Evolutionary conservation across 495 filamentous ascomycete species (phyloP).

Genomic region (Hypoxylon rickii): DNA sequence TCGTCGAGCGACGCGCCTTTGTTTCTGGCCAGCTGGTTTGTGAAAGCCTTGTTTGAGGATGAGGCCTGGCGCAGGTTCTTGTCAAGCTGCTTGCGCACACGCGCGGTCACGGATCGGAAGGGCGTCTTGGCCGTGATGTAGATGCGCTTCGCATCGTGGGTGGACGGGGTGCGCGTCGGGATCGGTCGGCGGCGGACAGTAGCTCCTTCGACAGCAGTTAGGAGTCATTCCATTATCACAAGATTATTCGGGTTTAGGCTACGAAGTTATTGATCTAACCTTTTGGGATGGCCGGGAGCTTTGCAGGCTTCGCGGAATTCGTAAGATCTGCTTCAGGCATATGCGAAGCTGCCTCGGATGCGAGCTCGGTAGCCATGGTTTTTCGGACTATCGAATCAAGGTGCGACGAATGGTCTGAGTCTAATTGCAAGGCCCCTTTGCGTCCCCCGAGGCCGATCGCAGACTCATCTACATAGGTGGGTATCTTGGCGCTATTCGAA

Average conservation of each 20-base stretch:
- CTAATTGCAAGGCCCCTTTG: too few relatives aligned
- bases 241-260: not conserved
- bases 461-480: too few relatives aligned
- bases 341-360: slow-evolving; percentile 8
- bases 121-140: slow-evolving; percentile 78
- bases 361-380: slow-evolving; percentile 16
- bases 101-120: slow-evolving; percentile 82
- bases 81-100: slow-evolving; percentile 74
- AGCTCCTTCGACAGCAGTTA: slow-evolving; percentile 73
- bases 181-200: slow-evolving; percentile 67
- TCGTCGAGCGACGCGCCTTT: slow-evolving; percentile 45
- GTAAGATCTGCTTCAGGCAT: too few relatives aligned
- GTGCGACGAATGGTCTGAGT: too few relatives aligned
- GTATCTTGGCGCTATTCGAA: too few relatives aligned
- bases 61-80: slow-evolving; percentile 60
- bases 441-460: too few relatives aligned
- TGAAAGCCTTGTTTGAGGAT: slow-evolving; percentile 39
- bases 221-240: not conserved
- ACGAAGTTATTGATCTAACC: slow-evolving; percentile 35
- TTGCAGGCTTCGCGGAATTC: slow-evolving; percentile 37
- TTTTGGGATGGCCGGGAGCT: slow-evolving; percentile 53
- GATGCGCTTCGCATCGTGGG: slow-evolving; percentile 56
- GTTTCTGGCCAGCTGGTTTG: slow-evolving; percentile 43
- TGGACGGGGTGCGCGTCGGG: slow-evolving; percentile 51
- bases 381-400: not conserved